Conservation (phyloP, 2,329 filamentous ascomycete species). For the Cordyceps cicadae region DNA sequence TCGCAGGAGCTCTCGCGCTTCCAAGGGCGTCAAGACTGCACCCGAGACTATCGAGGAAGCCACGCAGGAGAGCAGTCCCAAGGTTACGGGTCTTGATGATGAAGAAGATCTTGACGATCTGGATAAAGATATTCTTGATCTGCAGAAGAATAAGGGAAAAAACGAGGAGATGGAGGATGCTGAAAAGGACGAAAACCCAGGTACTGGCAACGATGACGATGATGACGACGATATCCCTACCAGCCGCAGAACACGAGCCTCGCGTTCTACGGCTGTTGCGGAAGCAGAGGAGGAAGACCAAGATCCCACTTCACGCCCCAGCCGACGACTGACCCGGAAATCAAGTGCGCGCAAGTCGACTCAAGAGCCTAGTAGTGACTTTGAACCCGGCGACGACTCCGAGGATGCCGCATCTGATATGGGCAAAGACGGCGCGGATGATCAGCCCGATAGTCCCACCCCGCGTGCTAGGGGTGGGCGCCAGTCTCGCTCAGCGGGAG, state of each 20-base stretch:
- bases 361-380: conserved; percentile 52
- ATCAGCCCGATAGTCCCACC: conserved; percentile 40
- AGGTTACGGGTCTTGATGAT: conserved; percentile 16
- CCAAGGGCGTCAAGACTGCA: conserved; percentile 42
- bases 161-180: conserved; percentile 24
- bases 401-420: conserved; percentile 42
- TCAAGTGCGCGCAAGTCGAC: conserved; percentile 35
- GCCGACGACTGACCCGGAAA: conserved; percentile 41
- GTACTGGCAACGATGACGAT: conserved; percentile 24
- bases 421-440: conserved; percentile 32
- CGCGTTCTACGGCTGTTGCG: conserved; percentile 24
- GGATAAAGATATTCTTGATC: conserved; percentile 30
- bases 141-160: conserved; percentile 19
- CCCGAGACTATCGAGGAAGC: conserved; percentile 44
- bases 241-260: conserved; percentile 36
- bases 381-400: conserved; percentile 52
- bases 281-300: conserved; percentile 23
- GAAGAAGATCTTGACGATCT: conserved; percentile 26
- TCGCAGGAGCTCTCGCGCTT: conserved; percentile 40
- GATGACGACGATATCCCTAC: conserved; percentile 43
- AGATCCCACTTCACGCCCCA: conserved; percentile 23
- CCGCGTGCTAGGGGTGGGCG: conserved; percentile 39
- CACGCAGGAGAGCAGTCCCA: conserved; percentile 42
- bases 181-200: conserved; percentile 17
- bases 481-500: conserved; percentile 35